Evolutionary conservation across 23 red algal genomes (phyloP), one percentile per base, ranked within the genome.

Genomic region (Gracilaria domingensis): DNA sequence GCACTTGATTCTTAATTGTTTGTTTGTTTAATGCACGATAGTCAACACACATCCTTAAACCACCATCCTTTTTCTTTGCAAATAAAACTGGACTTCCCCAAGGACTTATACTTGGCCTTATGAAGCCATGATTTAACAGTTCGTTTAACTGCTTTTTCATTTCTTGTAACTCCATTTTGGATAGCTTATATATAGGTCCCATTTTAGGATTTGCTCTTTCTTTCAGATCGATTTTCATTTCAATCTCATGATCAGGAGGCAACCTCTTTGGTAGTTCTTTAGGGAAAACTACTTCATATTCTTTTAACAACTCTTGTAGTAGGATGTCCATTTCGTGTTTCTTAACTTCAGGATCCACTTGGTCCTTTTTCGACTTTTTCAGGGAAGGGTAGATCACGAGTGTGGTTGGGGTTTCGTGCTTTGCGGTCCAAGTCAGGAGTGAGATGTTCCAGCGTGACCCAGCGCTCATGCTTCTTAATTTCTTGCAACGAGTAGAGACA

Each of bases 31-130:
- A 40, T 77, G 70, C 71, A 39, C 29, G 50, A 23, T 89, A 89
- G 26, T 89, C 72, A 34, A 89, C 39, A 30, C 44, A 89, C 70
- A 76, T 78, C 8, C 85, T 18, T 3, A 80, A 14, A 44, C 9
- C 34, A 24, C 66, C 70, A 14, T 59, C 70, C 50, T 89, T 89
- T 37, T 78, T 76, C 18, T 21, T 7, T 11, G 72, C 61, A 80
- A 76, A 89, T 45, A 80, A 34, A 0, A 79, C 71, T 39, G 85
- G 85, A 25, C 71, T 79, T 79, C 71, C 85, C 70, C 66, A 89
- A 57, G 76, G 76, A 48, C 76, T 80, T 54, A 80, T 80, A 48
- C 48, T 80, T 12, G 76, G 48, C 14, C 42, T 57, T 2, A 58
- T 80, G 23, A 58, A 58, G 0, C 76, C n/a, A 36, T 58, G 76